These are phyloP conservation scores for Cyberlindnera suaveolens DNA, from an alignment of 805 yeast genomes.

Conservation along the genomic window DNA sequence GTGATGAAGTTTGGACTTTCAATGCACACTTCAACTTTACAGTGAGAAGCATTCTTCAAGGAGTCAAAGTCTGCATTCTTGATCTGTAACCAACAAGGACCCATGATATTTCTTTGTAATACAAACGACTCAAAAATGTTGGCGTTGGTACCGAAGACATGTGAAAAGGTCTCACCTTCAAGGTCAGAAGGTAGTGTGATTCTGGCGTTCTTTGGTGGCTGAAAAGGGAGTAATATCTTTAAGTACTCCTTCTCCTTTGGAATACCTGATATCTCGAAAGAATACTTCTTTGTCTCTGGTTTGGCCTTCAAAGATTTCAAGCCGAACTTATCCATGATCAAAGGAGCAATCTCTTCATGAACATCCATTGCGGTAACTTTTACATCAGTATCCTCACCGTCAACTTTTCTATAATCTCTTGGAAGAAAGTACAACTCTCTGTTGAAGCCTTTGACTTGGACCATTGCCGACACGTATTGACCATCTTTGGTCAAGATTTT, in stretches of 20 bases:
- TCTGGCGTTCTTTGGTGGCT: constrained; percentile 49
- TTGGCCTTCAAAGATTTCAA: constrained; percentile 59
- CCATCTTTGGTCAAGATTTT: constrained; percentile 59
- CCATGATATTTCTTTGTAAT: constrained; percentile 79
- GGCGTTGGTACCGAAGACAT: constrained; percentile 74
- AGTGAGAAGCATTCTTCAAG: constrained; percentile 65
- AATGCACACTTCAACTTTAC: constrained; percentile 68
- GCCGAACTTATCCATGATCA: constrained; percentile 58
- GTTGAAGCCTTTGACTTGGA: constrained; percentile 62
- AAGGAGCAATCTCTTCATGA: constrained; percentile 66
- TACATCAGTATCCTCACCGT: constrained; percentile 35
- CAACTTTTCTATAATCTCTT: constrained; percentile 40
- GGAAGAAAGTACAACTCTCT: constrained; percentile 81
- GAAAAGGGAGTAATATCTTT: constrained; percentile 69
- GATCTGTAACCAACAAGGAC: constrained; percentile 94
- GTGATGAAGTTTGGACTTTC: constrained; percentile 40
- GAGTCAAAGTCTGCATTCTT: constrained; percentile 53
- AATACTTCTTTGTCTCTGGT: constrained; percentile 71
- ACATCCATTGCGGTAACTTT: constrained; percentile 56
- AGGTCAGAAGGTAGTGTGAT: constrained; percentile 52
- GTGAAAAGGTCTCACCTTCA: constrained; percentile 69
- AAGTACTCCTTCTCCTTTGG: constrained; percentile 79
- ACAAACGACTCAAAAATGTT: constrained; percentile 82
- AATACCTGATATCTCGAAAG: constrained; percentile 77
- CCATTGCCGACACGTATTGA: constrained; percentile 61